Base-by-base conservation (phyloP, 345 rosid genomes). In the Brassica rapa region DNA sequence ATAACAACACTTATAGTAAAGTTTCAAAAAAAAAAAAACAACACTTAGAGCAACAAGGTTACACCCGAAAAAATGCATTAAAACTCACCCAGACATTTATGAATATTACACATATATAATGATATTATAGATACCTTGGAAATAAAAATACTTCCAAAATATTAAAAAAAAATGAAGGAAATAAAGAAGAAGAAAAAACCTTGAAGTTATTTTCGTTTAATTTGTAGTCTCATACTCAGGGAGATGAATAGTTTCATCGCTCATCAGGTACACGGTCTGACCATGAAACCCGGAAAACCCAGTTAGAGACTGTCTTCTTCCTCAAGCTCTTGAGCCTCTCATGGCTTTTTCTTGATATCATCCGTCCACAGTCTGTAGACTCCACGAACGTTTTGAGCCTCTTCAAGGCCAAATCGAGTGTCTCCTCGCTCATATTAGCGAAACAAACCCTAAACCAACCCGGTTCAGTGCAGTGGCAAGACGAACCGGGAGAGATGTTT, bases 311-410 rank as follows among this genome's bases (percentile, higher is more conserved):
- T 25, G 81, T 72, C 68, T 61, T 89, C 71, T 67, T 85, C 82
- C 89, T 85, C 57, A 81, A 70, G 63, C 68, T 85, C 68, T 84
- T 86, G 74, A 82, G 32, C n/a, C 74, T 78, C 25, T 86, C 85
- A 30, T 85, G 88, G 30, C 65, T 78, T 51, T 74, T 86, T 57
- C 73, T 85, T 21, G 62, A 86, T 3, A 73, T 80, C 39, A 51
- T 2, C 55, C 41, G 21, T 19, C 8, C 12, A 60, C 63, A 41
- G 14, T 53, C 61, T 16, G 72, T 72, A 7, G 86, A 83, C 14
- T 70, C 84, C 12, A 90, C 89, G 49, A 86, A 90, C 1, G 75
- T 59, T 68, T 84, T 85, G 60, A 90, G 30, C 14, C 92, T 71
- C 46, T 85, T 56, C 89, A 88, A 53, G 24, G 59, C 59, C 59